These are phyloP conservation scores for Apophysomyces sp. DNA, from an alignment of 371 early-diverging fungal species.

Conservation along the genomic window DNA sequence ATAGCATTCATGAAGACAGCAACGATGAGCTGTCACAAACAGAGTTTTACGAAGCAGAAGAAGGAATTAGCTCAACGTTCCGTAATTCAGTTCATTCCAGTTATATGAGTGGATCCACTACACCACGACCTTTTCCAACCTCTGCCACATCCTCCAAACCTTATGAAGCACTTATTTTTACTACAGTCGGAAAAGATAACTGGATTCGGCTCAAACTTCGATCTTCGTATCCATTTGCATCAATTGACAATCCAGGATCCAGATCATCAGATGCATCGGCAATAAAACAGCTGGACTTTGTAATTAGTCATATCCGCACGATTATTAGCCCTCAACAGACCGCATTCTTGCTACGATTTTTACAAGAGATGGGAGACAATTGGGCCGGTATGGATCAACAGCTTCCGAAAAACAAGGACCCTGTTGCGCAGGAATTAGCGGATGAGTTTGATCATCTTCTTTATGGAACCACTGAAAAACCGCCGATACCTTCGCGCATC, in stretches of 20 bases:
- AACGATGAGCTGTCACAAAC: constrained; percentile 23
- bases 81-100: constrained; percentile 18
- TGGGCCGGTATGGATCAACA: background rate
- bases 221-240: constrained; percentile 19
- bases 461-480: background rate
- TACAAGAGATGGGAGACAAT: constrained; percentile 13
- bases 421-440: background rate
- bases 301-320: constrained; percentile 26
- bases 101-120: constrained; percentile 34
- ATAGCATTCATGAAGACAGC: constrained; percentile 1
- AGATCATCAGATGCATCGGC: constrained; percentile 8
- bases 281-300: constrained; percentile 30
- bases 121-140: constrained; percentile 12
- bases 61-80: constrained; percentile 14
- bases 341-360: constrained; percentile 31
- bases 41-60: constrained; percentile 34
- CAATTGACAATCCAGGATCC: background rate
- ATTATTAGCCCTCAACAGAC: constrained; percentile 32
- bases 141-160: constrained; percentile 3
- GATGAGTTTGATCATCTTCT: background rate
- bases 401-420: background rate
- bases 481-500: background rate
- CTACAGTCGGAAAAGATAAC: constrained; percentile 37
- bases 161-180: constrained; percentile 42
- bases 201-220: constrained; percentile 37